Base-by-base conservation (phyloP, 805 yeast species). In the Deakozyma indianensis region DNA sequence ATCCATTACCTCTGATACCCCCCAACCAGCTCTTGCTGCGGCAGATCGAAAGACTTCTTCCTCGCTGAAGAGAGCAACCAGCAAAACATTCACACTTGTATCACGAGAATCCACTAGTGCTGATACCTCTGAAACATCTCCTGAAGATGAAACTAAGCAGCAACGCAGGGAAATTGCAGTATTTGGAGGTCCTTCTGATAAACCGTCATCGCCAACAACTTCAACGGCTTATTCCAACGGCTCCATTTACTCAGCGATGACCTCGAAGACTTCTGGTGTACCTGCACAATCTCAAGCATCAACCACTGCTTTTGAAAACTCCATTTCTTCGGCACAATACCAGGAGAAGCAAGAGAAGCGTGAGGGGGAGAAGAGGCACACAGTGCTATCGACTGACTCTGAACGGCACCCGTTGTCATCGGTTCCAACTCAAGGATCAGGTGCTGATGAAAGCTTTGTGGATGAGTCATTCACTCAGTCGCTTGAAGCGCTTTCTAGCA, bases 381-480 rank as follows among this genome's bases (percentile, higher is more conserved):
- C 38, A 14, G 18, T 32, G 38, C 38, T 32, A 7, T 32, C 38
- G 20, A 32, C 18, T 9, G 38, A 32, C 18, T 32, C 38, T n/a
- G 28, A 25, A 9, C 28, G 28, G 11, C 18, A 9, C 18, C 20
- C 20, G 4, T 32, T 32, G 38, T 32, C 11, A 9, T 32, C 38
- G 18, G 5, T n/a, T 32, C 38, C 9, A n/a, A 32, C 18, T n/a
- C 7, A 5, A 20, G 38, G 16, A 5, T 32, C 38, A 32, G 28
- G 28, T 25, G 38, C 38, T 7, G 38, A 32, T 5, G 38, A 32
- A 5, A 32, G 38, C 18, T 32, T 32, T n/a, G 18, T 32, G 18
- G 38, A 32, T n/a, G 38, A 32, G 38, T 32, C 38, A 14, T 32
- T 32, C 18, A n/a, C 38, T 4, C 38, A 32, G 18, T 32, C 38